phyloP scores from a whole-genome alignment of 2,329 filamentous ascomycete genomes.

The Grosmannia serpens region DNA sequence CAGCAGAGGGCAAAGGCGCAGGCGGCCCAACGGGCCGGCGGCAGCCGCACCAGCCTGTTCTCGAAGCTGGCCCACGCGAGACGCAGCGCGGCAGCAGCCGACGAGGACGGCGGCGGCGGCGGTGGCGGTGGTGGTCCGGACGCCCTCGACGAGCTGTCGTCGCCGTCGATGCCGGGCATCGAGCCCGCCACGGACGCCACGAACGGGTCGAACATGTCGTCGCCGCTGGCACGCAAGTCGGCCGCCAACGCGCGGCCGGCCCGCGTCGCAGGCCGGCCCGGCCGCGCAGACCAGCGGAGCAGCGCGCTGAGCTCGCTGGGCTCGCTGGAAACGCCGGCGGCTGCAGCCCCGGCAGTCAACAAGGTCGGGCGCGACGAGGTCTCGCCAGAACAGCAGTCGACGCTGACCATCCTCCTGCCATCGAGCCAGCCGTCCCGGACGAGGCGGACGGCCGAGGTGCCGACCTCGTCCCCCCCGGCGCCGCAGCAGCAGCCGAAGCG shows the following conservation, averaged over 20 bases:
- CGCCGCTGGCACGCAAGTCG: conserved; percentile 11
- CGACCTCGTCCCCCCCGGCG: conserved; percentile 2
- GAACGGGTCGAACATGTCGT: background rate
- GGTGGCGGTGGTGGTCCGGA: conserved; percentile 4
- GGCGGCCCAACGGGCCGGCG: no score
- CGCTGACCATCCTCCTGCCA: background rate
- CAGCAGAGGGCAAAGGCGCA: no score
- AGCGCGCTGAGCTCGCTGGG: background rate
- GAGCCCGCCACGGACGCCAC: background rate
- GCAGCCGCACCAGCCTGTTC: background rate
- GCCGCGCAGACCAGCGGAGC: background rate
- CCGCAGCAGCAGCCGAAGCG: background rate
- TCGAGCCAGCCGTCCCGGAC: background rate
- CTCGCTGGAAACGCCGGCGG: background rate
- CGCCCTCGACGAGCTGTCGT: conserved; percentile 20
- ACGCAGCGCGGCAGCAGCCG: conserved; percentile 1
- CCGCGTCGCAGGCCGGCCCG: background rate
- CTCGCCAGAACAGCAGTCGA: conserved; percentile 8
- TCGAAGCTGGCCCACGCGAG: conserved; percentile 2
- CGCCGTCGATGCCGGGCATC: conserved; percentile 5
- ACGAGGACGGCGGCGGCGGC: background rate
- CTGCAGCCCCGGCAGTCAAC: background rate
- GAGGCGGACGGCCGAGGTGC: background rate
- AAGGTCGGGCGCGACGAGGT: conserved; percentile 11
- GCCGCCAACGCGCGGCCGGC: background rate